Percentiles rank a stretch among this genome's conserved stretches.
phyloP scores from a whole-genome alignment of 805 yeast genomes.

The Cyberlindnera mrakii region DNA sequence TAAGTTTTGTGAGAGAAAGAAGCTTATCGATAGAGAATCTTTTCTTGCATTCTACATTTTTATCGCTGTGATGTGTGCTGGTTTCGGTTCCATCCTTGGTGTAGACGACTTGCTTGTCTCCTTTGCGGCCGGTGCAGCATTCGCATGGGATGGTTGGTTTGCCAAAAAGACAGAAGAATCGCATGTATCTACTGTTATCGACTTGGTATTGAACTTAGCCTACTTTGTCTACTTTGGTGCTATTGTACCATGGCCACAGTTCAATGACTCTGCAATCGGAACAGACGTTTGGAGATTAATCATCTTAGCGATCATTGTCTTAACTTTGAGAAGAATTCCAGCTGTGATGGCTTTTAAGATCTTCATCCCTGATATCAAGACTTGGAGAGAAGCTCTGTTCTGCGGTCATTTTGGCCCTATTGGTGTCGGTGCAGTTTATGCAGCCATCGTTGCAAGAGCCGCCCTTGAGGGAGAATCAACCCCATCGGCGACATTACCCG shows the following conservation, averaged over 20 bases:
- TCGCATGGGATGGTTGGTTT: conserved; percentile 92
- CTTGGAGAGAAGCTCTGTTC: conserved; percentile 91
- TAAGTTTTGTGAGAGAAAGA: conserved; percentile 61
- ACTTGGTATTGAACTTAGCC: conserved; percentile 72
- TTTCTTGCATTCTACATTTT: conserved; percentile 81
- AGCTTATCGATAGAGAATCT: conserved; percentile 81
- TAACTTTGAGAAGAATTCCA: conserved; percentile 77
- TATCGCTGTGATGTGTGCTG: conserved; percentile 79
- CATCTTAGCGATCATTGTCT: conserved; percentile 64
- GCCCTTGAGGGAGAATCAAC: conserved; percentile 58
- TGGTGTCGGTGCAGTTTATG: conserved; percentile 84
- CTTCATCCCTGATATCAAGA: conserved; percentile 76
- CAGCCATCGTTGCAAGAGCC: conserved; percentile 71
- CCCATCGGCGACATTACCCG: conserved; percentile 48
- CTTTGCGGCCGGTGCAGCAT: conserved; percentile 90
- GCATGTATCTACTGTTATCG: conserved; percentile 87
- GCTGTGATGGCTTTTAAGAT: conserved; percentile 72
- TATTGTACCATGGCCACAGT: conserved; percentile 81
- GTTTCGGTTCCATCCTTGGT: conserved; percentile 82
- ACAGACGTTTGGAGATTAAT: conserved; percentile 75
- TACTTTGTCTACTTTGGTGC: conserved; percentile 90
- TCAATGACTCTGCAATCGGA: conserved; percentile 57
- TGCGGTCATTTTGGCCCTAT: conserved; percentile 97
- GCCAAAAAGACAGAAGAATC: conserved; percentile 76
- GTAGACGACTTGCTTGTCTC: conserved; percentile 85